These are phyloP conservation scores for Dothistroma septosporum DNA, from an alignment of 2,329 filamentous ascomycete genomes.

Conservation along the genomic window DNA sequence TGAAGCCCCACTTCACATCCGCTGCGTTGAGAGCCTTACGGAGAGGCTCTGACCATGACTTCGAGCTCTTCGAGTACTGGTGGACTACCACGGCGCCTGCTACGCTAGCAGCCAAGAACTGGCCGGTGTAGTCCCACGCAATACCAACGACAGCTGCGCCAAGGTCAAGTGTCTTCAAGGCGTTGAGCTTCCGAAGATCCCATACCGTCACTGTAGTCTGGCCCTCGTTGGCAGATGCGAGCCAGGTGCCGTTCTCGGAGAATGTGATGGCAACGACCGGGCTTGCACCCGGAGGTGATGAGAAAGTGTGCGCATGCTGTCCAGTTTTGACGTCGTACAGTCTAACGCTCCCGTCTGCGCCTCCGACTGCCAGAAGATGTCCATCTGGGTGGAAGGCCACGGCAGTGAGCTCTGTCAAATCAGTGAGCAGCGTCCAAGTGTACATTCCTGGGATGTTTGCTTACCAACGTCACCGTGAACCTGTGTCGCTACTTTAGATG, in stretches of 20 bases:
- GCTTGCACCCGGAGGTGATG: constrained; percentile 45
- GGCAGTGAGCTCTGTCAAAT: constrained; percentile 60
- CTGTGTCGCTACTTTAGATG: constrained; percentile 66
- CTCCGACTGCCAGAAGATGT: constrained; percentile 84
- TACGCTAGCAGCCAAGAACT: constrained; percentile 81
- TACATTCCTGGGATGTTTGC: constrained; percentile 33
- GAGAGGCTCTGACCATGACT: constrained; percentile 84
- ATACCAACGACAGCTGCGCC: constrained; percentile 73
- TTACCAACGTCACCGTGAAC: constrained; percentile 75
- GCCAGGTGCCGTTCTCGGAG: constrained; percentile 96
- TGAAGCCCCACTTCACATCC: constrained; percentile 71
- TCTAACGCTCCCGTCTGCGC: constrained; percentile 74
- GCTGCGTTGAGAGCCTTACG: constrained; percentile 69
- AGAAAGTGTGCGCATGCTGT: constrained; percentile 69
- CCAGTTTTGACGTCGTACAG: constrained; percentile 84
- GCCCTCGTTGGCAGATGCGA: constrained; percentile 75
- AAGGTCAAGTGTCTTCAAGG: constrained; percentile 79
- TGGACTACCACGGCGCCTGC: constrained; percentile 78
- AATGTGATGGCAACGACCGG: constrained; percentile 75
- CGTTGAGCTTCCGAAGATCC: constrained; percentile 80
- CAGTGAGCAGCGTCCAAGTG: constrained; percentile 28
- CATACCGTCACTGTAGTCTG: constrained; percentile 80
- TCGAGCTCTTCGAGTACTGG: constrained; percentile 81
- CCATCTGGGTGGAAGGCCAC: constrained; percentile 93
- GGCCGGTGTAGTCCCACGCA: constrained; percentile 90